Base-by-base conservation (phyloP, 495 filamentous ascomycete genomes). In the Lophium mytilinum region DNA sequence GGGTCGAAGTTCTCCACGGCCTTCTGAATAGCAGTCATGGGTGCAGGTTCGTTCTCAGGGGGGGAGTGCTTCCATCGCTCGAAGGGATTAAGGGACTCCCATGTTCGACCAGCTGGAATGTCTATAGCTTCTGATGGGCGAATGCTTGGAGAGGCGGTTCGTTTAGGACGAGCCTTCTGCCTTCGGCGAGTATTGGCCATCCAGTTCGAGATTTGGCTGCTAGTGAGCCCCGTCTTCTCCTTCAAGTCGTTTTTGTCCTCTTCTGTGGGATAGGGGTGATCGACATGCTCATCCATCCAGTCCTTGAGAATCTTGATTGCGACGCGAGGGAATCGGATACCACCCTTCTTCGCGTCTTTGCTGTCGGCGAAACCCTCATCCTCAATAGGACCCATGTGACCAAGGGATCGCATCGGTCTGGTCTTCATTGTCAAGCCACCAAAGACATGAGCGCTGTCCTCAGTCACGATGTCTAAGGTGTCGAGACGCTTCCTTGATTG, bases 31-130 rank as follows among this genome's bases (percentile, higher is more conserved):
- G 83, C 89, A 24, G 81, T 82, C 30, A 88, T 82, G 11, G 86
- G 79, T 60, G 88, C 89, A 43, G 89, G 83, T 83, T 93, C 89
- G 76, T 92, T 79, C 74, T 93, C 88, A 17, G 89, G 89, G 8
- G 89, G 89, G 53, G 87, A 90, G 71, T 85, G 76, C 70, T 87
- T 82, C 89, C 89, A 95, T 76, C 89, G 77, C 71, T 94, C 88
- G 47, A 94, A 69, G 10, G 89, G 89, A 58, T 88, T 65, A 43
- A 65, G 19, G 14, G 43, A 45, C n/a, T 65, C 62, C 62, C 62
- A 65, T 48, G 54, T 61, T 48, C 58, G 33, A 1, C 58, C 62
- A 0, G 57, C 18, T 68, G 86, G 76, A 17, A 92, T 89, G 64
- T 89, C 80, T 53, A 92, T 81, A 4, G 80, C 78, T 39, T 57